A percentile compares a stretch with the other conserved stretches of the same genome.
Conservation (phyloP, 1,284 basidiomycete species). For the Meira miltonrushii region DNA sequence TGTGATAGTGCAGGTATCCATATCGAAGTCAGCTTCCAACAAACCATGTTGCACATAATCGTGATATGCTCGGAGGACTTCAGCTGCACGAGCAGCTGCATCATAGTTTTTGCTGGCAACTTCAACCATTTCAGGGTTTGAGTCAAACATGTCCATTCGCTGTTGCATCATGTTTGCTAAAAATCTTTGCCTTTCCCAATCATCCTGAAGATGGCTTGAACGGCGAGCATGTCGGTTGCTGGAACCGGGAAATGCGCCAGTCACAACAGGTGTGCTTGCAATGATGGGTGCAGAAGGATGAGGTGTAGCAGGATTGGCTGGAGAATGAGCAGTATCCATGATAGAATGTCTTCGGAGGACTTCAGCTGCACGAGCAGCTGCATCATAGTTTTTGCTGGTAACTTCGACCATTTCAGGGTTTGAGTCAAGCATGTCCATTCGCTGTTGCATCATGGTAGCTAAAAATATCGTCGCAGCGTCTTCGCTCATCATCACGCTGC, state of each 20-base stretch:
- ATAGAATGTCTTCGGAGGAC: too few species aligned
- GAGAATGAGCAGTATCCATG: too few species aligned
- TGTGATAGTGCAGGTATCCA: too few species aligned
- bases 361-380: not conserved
- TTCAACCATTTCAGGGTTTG: not conserved
- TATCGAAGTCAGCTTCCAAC: not conserved
- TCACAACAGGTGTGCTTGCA: too few species aligned
- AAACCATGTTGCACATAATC: not conserved
- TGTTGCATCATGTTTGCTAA: not conserved
- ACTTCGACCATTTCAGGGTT: not conserved
- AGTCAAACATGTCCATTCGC: not conserved
- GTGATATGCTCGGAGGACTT: not conserved
- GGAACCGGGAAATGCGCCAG: too few species aligned
- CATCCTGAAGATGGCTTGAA: too few species aligned
- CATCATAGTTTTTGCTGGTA: not conserved
- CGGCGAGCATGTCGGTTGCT: too few species aligned
- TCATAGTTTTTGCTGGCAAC: not conserved
- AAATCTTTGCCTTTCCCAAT: too few species aligned
- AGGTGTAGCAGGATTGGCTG: too few species aligned
- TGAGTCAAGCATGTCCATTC: not conserved
- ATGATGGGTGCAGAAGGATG: too few species aligned
- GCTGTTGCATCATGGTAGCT: not conserved
- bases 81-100: not conserved
- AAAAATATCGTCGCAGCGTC: too few species aligned
- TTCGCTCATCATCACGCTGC: too few species aligned